These are phyloP conservation scores for Globisporangium takayamanum DNA, from an alignment of 352 stramenopile species.

Conservation along the genomic window DNA sequence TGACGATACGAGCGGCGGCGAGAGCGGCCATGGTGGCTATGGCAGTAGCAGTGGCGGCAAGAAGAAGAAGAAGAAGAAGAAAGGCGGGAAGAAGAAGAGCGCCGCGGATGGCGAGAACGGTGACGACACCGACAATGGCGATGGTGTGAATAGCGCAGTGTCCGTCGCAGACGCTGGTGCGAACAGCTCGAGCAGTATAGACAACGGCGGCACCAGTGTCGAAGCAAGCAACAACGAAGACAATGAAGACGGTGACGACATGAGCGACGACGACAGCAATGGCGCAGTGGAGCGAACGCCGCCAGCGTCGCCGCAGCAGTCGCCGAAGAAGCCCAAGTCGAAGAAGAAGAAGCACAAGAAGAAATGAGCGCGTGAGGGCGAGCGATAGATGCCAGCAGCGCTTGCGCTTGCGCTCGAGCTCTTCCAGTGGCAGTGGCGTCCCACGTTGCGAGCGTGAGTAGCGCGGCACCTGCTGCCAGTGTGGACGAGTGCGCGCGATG, in stretches of 20 bases:
- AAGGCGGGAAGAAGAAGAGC: constrained; percentile 23
- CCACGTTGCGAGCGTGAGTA: background rate
- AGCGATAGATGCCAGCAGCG: constrained; percentile 3
- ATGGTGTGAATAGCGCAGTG: constrained; percentile 2
- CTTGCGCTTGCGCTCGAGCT: background rate
- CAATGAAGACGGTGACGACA: constrained; percentile 13
- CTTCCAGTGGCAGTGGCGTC: background rate
- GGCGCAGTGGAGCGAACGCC: constrained; percentile 8
- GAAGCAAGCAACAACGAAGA: constrained; percentile 2
- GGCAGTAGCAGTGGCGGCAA: constrained; percentile 38
- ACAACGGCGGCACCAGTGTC: too few relatives aligned
- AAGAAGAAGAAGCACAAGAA: constrained; percentile 46
- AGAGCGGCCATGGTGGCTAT: constrained; percentile 8
- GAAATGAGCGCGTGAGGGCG: constrained; percentile 29
- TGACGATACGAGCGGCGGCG: constrained; percentile 20
- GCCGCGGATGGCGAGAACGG: background rate
- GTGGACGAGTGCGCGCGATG: too few relatives aligned
- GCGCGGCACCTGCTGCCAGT: too few relatives aligned
- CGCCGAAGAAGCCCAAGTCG: constrained; percentile 33
- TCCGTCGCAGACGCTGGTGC: background rate
- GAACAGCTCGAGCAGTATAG: too few relatives aligned
- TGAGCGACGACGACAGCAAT: constrained; percentile 3
- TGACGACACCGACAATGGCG: constrained; percentile 7
- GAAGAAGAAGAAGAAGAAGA: constrained; percentile 79
- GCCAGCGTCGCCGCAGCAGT: background rate